phyloP scores from a whole-genome alignment of 2,329 filamentous ascomycete species.

The Ophiocordyceps australis region DNA sequence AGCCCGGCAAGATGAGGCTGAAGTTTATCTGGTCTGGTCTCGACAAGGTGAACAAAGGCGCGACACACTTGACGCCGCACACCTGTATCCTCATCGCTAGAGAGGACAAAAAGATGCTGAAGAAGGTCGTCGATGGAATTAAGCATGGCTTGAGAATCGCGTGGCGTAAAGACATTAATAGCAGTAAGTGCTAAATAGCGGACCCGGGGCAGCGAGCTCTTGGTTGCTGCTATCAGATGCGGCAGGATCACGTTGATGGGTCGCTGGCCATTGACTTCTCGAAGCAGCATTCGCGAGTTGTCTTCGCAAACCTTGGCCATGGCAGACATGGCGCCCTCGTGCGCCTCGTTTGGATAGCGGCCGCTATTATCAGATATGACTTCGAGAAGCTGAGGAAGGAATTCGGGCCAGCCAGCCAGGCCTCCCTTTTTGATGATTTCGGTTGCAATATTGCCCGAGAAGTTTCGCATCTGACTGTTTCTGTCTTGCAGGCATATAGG shows the following conservation, averaged over 20 bases:
- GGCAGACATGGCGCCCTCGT: constrained; percentile 88
- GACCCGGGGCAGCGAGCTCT: constrained; percentile 58
- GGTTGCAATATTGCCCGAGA: constrained; percentile 84
- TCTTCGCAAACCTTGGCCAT: constrained; percentile 95
- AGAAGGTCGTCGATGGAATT: constrained; percentile 68
- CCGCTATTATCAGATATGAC: constrained; percentile 59
- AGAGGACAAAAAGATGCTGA: constrained; percentile 64
- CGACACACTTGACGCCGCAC: constrained; percentile 88
- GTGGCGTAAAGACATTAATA: constrained; percentile 82
- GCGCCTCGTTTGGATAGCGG: constrained; percentile 49
- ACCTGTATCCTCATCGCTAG: constrained; percentile 59
- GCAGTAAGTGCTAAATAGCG: constrained; percentile 63
- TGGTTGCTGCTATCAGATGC: constrained; percentile 75
- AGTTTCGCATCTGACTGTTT: constrained; percentile 67
- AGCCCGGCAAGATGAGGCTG: constrained; percentile 73
- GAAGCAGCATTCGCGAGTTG: constrained; percentile 71
- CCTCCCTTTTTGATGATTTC: constrained; percentile 76
- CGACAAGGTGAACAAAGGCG: constrained; percentile 80
- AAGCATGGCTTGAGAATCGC: constrained; percentile 66
- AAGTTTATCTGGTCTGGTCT: constrained; percentile 78
- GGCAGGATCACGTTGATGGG: constrained; percentile 80
- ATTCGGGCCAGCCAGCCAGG: constrained; percentile 76
- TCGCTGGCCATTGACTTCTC: constrained; percentile 73
- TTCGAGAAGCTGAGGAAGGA: constrained; percentile 66
- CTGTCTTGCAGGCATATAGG: constrained; percentile 67